Percentiles rank a stretch among this genome's conserved stretches.
Conservation (phyloP, 345 rosid species). For the Cardamine resedifolia region DNA sequence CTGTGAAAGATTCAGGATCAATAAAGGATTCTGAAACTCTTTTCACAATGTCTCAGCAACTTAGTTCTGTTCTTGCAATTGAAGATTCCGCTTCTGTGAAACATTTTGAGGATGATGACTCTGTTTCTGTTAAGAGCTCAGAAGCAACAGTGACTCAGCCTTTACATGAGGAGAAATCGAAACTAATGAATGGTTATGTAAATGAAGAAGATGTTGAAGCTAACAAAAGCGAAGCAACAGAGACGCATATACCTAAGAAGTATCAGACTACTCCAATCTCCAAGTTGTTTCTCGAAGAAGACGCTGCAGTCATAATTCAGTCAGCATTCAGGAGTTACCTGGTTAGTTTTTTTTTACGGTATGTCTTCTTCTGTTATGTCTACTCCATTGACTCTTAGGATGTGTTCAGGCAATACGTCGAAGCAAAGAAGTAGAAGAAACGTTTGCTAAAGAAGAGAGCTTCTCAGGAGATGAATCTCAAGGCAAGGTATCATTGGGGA, state of each 20-base stretch:
- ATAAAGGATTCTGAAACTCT: constrained; percentile 58
- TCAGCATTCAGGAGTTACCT: constrained; percentile 62
- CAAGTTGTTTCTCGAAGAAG: constrained; percentile 54
- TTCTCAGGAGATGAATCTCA: constrained; percentile 44
- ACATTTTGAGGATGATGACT: constrained; percentile 43
- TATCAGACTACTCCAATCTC: constrained; percentile 51
- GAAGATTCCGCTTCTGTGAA: constrained; percentile 77
- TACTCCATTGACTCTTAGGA: not conserved
- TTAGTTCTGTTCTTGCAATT: constrained; percentile 51
- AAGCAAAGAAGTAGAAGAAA: constrained; percentile 26
- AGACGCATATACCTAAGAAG: constrained; percentile 32
- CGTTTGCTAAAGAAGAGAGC: constrained; percentile 31
- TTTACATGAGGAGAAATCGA: not conserved
- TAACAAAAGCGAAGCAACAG: constrained; percentile 36
- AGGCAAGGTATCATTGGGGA: constrained; percentile 53
- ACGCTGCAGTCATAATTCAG: constrained; percentile 78
- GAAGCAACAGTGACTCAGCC: constrained; percentile 40
- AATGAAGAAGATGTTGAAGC: constrained; percentile 22
- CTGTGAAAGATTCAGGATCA: constrained; percentile 78
- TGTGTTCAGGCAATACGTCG: constrained; percentile 45
- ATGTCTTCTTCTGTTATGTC: not conserved
- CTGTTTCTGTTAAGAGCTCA: constrained; percentile 28
- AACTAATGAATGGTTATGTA: not conserved
- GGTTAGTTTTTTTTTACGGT: constrained; percentile 45
- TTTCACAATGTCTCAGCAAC: constrained; percentile 42